phyloP scores from a whole-genome alignment of 2,329 filamentous ascomycete genomes.

The Diaporthe nobilis region DNA sequence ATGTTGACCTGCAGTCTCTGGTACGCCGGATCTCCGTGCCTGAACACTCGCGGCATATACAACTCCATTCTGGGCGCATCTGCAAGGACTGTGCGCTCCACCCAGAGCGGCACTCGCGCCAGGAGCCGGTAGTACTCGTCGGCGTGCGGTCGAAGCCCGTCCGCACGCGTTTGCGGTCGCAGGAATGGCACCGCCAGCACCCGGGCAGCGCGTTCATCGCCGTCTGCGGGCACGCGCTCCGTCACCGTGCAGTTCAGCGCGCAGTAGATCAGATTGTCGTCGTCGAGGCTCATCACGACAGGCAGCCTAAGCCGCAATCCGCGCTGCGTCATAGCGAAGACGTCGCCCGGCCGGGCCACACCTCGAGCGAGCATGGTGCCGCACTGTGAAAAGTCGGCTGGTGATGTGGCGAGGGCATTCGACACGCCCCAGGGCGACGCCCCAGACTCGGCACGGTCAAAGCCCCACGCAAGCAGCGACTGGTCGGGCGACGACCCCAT shows the following conservation, averaged over 20 bases:
- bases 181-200: background rate
- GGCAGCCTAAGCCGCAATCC: background rate
- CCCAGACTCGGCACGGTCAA: background rate
- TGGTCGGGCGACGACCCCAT: slow-evolving; percentile 14
- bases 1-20: background rate
- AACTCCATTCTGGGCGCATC: background rate
- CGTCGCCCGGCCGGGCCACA: background rate
- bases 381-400: slow-evolving; percentile 4
- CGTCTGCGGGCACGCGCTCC: background rate
- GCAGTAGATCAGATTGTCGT: background rate
- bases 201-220: background rate
- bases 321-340: background rate
- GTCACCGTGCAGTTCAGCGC: background rate
- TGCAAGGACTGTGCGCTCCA: background rate
- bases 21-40: background rate
- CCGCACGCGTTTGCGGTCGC: background rate
- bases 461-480: slow-evolving; percentile 19
- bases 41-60: background rate
- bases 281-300: background rate
- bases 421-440: background rate
- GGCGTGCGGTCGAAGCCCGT: background rate
- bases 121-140: background rate
- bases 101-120: background rate
- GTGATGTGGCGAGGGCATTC: background rate
- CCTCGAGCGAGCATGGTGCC: background rate